A percentile compares a stretch with the other conserved stretches of the same genome.
Evolutionary conservation across 176 grass and related monocot species (phyloP).

Genomic region (Tillandsia leiboldiana): DNA sequence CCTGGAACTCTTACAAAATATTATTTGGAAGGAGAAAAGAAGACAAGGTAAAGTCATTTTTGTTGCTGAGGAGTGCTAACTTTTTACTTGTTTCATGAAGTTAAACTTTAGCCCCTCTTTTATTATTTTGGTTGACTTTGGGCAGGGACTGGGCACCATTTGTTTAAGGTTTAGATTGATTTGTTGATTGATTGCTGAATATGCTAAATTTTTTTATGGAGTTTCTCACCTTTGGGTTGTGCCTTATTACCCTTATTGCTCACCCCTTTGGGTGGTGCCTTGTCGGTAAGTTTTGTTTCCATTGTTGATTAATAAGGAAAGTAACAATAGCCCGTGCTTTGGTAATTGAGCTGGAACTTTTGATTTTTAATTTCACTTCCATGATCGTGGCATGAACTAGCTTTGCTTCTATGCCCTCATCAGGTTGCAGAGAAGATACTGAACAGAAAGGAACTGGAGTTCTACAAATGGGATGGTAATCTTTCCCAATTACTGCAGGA

Average conservation of each 20-base stretch:
- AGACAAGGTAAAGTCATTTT: too few relatives aligned
- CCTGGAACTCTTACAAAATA: too few relatives aligned
- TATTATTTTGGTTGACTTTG: not conserved
- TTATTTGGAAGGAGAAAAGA: too few relatives aligned
- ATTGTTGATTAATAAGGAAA: not conserved
- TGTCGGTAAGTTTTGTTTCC: not conserved
- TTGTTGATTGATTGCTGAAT: not conserved
- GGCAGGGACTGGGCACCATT: not conserved
- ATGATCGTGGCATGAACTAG: not conserved
- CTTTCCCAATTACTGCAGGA: constrained; percentile 76
- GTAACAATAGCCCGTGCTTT: not conserved
- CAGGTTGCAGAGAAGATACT: constrained; percentile 91
- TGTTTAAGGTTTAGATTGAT: not conserved
- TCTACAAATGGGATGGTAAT: constrained; percentile 89
- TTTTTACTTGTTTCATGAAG: not conserved
- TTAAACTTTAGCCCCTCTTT: not conserved
- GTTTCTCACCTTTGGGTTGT: not conserved
- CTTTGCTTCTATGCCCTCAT: not conserved
- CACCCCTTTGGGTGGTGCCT: not conserved
- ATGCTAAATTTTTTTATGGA: not conserved
- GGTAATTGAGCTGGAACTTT: not conserved
- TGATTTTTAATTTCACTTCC: not conserved
- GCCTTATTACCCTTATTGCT: not conserved
- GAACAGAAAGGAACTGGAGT: constrained; percentile 86
- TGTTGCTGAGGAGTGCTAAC: not conserved